These are phyloP conservation scores for Hanseniaspora singularis DNA, from an alignment of 805 yeast species.

Conservation along the genomic window DNA sequence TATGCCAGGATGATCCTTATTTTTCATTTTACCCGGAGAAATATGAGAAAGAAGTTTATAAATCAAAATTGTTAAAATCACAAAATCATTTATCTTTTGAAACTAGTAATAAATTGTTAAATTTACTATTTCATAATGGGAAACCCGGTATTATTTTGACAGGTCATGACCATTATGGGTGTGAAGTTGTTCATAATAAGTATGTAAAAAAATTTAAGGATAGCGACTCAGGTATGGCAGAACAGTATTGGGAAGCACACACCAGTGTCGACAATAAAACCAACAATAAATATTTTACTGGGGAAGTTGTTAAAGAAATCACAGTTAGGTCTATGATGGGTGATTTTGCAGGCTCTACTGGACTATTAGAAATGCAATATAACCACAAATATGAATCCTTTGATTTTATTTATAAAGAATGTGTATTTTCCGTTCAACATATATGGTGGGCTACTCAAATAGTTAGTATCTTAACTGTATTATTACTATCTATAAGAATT, in stretches of 20 bases:
- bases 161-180: constrained; percentile 96
- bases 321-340: constrained; percentile 96
- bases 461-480: constrained; percentile 32
- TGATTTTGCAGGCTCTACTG: constrained; percentile 81
- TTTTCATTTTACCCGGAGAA: constrained; percentile 45
- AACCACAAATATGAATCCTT: constrained; percentile 34
- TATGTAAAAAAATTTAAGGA: constrained; percentile 10
- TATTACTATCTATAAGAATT: constrained; percentile 21
- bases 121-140: constrained; percentile 54
- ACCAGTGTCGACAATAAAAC: constrained; percentile 29
- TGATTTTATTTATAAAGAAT: constrained; percentile 58
- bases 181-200: constrained; percentile 53
- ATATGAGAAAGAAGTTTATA: constrained; percentile 49
- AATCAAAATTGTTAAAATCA: constrained; percentile 58
- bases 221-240: constrained; percentile 24
- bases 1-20: constrained; percentile 80
- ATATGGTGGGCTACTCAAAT: constrained; percentile 89
- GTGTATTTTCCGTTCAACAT: constrained; percentile 80
- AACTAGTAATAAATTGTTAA: constrained; percentile 53
- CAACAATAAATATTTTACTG: constrained; percentile 22
- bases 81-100: constrained; percentile 74
- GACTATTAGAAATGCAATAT: constrained; percentile 66
- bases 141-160: constrained; percentile 73
- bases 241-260: constrained; percentile 49
- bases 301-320: constrained; percentile 44